Conservation (phyloP, 495 filamentous ascomycete genomes). For the Immersiella caudata region DNA sequence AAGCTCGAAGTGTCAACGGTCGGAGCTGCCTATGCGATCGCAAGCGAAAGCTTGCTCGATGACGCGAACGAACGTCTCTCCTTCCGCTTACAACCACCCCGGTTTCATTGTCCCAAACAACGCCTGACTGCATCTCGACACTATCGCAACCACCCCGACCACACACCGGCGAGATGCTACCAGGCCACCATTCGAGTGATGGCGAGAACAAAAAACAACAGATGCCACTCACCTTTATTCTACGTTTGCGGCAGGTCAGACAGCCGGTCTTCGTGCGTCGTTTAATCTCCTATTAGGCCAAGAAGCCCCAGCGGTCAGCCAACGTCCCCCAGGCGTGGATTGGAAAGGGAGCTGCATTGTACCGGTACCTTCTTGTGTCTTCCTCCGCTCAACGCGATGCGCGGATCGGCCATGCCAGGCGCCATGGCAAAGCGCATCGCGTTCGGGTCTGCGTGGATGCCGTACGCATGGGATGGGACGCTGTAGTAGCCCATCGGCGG, state of each 20-base stretch:
- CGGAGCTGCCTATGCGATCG: constrained; percentile 29
- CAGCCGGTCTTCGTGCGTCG: constrained; percentile 97
- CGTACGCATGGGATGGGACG: constrained; percentile 47
- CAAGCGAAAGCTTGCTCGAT: constrained; percentile 33
- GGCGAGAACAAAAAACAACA: constrained; percentile 10
- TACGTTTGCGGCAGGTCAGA: constrained; percentile 91
- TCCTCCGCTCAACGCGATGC: constrained; percentile 71
- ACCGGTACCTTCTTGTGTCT: constrained; percentile 80
- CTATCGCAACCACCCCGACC: constrained; percentile 6
- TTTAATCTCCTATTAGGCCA: constrained; percentile 76
- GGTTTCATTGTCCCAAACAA: constrained; percentile 18
- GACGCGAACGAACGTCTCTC: constrained; percentile 19
- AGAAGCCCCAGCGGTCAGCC: constrained; percentile 31
- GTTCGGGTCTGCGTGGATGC: constrained; percentile 36
- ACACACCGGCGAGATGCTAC: background rate
- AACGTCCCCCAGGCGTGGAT: constrained; percentile 9
- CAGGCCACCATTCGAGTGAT: background rate
- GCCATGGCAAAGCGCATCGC: constrained; percentile 60
- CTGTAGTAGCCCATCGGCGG: constrained; percentile 46
- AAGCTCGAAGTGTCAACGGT: constrained; percentile 32
- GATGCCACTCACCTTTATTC: constrained; percentile 88
- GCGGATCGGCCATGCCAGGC: constrained; percentile 56
- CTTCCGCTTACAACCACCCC: constrained; percentile 21
- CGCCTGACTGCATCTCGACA: background rate
- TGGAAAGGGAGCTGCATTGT: constrained; percentile 16